Evolutionary conservation across 768 basidiomycete genomes (phyloP), one percentile per base, ranked within the genome.

Genomic region (Tricholoma sp.): DNA sequence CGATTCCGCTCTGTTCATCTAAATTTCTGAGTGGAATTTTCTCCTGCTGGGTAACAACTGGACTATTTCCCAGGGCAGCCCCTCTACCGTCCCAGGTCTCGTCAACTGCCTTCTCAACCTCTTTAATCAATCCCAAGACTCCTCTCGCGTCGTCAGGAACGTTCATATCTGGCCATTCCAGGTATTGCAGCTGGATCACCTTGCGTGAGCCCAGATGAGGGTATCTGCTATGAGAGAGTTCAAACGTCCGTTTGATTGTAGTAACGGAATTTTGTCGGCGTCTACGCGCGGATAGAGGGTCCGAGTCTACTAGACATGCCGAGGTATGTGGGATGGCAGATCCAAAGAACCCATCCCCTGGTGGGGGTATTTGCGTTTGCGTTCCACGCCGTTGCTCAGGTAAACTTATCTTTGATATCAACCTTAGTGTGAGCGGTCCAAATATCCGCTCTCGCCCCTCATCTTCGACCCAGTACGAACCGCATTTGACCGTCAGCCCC

Each of bases 121-220:
- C 84, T 57, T 76, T 79, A 53, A 97, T 81, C 20, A 98, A 79
- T 12, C 79, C 74, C 41, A 97, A 72, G 17, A 98, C 75, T 6
- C 86, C 88, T 6, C 81, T 74, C 0, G 95, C 86, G 56, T 92
- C 85, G 11, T 88, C 84, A 0, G 96, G 96, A 11, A 98, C 93
- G 67, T 94, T 94, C 76, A 98, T 88, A 65, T 98, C 96, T 2
- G 95, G 93, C 96, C 96, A 98, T 37, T 89, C 88, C 37, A 95
- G 79, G 66, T 94, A 98, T 68, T 98, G 96, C 52, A 98, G 73
- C 65, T 98, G 96, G 0, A 87, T 79, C 13, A 98, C 78, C 56
- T 72, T 79, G n/a, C 92, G 77, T 2, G 86, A 76, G 2, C 80
- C 77, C 11, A 79, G 75, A 15, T 77, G 70, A 0, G 89, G 87